Conservation (phyloP, 306 rosid species). For the Fragaria vesca region DNA sequence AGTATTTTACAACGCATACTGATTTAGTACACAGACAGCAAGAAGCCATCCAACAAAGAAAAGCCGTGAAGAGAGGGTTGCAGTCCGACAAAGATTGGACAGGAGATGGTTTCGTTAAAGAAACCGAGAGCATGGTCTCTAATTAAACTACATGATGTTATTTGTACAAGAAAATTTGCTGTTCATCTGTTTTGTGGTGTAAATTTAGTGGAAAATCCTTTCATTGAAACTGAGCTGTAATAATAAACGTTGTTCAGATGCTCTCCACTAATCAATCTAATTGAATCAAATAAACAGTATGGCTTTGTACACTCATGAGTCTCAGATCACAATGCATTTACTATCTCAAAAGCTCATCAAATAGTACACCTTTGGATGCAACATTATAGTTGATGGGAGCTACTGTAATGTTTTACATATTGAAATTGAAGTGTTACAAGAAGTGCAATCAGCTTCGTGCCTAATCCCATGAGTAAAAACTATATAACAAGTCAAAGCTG, state of each 20-base stretch:
- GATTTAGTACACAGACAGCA: conserved; percentile 84
- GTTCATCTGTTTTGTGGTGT: conserved; percentile 15
- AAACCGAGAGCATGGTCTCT: conserved; percentile 96
- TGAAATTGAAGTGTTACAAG: no score
- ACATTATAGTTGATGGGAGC: no score
- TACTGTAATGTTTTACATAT: no score
- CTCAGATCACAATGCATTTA: neutral
- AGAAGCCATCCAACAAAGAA: conserved; percentile 80
- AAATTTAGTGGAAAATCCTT: conserved; percentile 3
- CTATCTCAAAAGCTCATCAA: neutral
- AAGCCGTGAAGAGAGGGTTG: conserved; percentile 76
- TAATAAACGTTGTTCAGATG: neutral
- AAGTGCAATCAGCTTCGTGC: no score
- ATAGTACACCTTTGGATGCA: neutral
- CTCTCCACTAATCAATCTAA: neutral
- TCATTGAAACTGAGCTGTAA: neutral
- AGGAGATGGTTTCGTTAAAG: conserved; percentile 93
- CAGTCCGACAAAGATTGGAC: conserved; percentile 96
- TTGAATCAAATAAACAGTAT: neutral
- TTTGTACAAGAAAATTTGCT: neutral
- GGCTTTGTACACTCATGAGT: neutral
- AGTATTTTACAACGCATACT: conserved; percentile 84
- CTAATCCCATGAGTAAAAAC: no score
- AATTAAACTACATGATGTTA: conserved; percentile 36
- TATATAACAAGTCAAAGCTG: no score